phyloP scores from a whole-genome alignment of 2,329 filamentous ascomycete species.

The Sporothrix pallida region DNA sequence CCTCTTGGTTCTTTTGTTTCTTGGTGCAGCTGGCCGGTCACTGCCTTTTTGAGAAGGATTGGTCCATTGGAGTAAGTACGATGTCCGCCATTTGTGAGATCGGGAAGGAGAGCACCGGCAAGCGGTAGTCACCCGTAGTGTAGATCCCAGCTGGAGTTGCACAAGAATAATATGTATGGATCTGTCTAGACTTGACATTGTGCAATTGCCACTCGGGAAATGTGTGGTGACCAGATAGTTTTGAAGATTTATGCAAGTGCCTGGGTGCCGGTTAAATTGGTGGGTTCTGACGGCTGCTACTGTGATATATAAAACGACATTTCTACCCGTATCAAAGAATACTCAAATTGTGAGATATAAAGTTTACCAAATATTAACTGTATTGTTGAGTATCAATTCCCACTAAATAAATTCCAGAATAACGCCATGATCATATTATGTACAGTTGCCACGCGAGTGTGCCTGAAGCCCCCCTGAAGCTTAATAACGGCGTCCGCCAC shows the following conservation, averaged over 20 bases:
- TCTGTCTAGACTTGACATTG: not conserved
- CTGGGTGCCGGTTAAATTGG: no score
- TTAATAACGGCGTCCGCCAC: not conserved
- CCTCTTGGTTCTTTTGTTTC: not conserved
- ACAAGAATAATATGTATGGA: not conserved
- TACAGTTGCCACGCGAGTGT: not conserved
- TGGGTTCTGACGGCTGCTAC: not conserved
- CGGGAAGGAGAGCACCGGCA: not conserved
- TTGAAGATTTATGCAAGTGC: no score
- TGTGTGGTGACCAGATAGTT: no score
- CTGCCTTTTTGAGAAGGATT: conserved; percentile 11
- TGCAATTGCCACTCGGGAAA: not conserved
- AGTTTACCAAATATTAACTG: not conserved
- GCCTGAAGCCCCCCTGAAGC: no score
- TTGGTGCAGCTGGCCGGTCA: not conserved
- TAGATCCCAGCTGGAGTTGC: not conserved
- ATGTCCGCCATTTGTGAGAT: conserved; percentile 12
- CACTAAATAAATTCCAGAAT: not conserved
- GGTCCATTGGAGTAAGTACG: conserved; percentile 6
- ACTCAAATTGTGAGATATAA: no score
- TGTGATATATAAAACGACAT: not conserved
- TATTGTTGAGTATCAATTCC: not conserved
- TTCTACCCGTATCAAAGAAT: not conserved
- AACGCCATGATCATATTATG: not conserved
- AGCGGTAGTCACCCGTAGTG: not conserved